Base-by-base conservation (phyloP, 2,329 filamentous ascomycete species). In the Aspergillus thermomutatus region DNA sequence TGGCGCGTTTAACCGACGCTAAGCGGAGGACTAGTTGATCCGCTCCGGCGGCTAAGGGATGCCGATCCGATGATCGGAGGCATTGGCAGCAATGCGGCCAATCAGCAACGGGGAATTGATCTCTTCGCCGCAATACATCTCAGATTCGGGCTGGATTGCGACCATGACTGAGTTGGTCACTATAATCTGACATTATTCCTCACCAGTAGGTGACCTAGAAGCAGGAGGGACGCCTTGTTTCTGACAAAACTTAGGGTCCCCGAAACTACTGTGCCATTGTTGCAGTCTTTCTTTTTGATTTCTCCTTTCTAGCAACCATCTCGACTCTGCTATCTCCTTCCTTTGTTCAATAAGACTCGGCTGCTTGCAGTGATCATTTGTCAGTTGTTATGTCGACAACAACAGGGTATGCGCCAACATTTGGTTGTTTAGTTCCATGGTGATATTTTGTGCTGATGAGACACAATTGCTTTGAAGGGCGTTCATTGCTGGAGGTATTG, bases 401-500 rank as follows among this genome's bases (percentile, higher is more conserved):
- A 54, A 72, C 76, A 60, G 79, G 79, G 79, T 81, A 69, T 60
- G 72, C 52, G 50, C 3, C 46, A 27, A 9, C 23, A 9, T 26
- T 14, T 46, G 0, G 23, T 8, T 43, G 5, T 41, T 26, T 5
- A 11, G 5, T 2, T 19, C 21, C 5, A 10, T 0, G 6, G 25
- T 9, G 25, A 41, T 19, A 40, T 19, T 48, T n/a, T 58, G 43
- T n/a, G 54, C 63, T 65, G 47, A 65, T 47, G 14, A 9, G 23
- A 23, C 3, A 23, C 17, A 2, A 14, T 48, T n/a, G 26, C 40
- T 48, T 53, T 50, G 14, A 49, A 85, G 92, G 65, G 91, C 92
- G 60, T 99, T 99, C 81, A 86, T 97, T 69, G 93, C 94, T 56
- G 94, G 94, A 73, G 94, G 94, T 72, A 90, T 99, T 71, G 94